Evolutionary conservation across 73 alveolate genomes (phyloP), one percentile per base, ranked within the genome.

Genomic region (Paramecium pentaurelia): DNA sequence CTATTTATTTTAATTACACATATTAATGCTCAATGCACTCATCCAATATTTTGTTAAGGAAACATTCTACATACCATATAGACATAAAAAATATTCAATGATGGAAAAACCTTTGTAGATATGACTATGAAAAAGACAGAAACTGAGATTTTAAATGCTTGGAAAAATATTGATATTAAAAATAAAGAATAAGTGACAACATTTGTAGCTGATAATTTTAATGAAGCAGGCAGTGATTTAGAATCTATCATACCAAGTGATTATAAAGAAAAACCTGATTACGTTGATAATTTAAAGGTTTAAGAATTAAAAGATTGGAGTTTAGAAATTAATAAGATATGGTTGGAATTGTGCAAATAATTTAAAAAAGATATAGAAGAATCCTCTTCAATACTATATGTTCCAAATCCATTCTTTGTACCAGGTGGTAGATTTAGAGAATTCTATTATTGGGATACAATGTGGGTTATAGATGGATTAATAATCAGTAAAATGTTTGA

Each of bases 391-490:
- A 45, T 32, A 10, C 49, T 80, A 20, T 18, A 40, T 25, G 44
- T 28, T 20, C 91, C 91, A 3, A 28, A 80, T 42, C 73, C 91
- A 8, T 80, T 80, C n/a, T 80, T 80, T 47, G 77, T 80, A 3
- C 91, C 91, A 10, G 91, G 91, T 2, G 91, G 91, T 25, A 80
- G 91, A 47, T 80, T 80, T 47, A 42, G 91, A 47, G 73, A 40
- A 10, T 80, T 42, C 49, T 80, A 44, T 42, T 80, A 80, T 80
- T 80, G 91, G 91, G 91, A 80, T 80, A 80, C 91, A 32, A 22
- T 42, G 45, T 80, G 91, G 91, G 91, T 80, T 20, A 80, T 80
- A 3, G 71, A 80, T 45, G 91, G 91, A 40, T 36, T 80, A 25
- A 22, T 80, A 10, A 36, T 34, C 10, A n/a, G 54, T 28, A 44